phyloP scores from a whole-genome alignment of 768 basidiomycete species.

The Boletus vinaceobasis region DNA sequence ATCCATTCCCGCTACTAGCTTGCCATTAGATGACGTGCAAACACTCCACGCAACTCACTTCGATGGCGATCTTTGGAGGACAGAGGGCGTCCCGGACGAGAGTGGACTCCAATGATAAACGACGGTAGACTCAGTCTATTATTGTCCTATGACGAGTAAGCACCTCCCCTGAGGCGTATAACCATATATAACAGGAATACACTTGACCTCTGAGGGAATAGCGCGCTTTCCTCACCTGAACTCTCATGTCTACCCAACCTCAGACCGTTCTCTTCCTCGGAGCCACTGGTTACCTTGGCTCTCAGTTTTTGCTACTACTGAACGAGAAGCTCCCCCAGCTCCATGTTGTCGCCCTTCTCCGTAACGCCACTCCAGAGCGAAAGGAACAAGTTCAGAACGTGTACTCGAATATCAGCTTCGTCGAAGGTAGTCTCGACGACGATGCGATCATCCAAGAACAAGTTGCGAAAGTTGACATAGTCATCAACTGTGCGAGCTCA shows the following conservation, averaged over 20 bases:
- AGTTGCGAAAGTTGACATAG: constrained; percentile 35
- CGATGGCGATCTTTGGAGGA: background rate
- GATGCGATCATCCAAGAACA: constrained; percentile 34
- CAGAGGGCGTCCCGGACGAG: background rate
- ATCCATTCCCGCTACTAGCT: background rate
- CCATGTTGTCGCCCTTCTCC: constrained; percentile 37
- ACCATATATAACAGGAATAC: background rate
- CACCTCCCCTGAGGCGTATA: background rate
- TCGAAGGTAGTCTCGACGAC: constrained; percentile 40
- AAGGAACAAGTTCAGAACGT: constrained; percentile 29
- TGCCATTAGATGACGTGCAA: background rate
- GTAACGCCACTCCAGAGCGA: constrained; percentile 31
- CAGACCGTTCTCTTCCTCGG: constrained; percentile 40
- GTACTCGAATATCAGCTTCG: constrained; percentile 33
- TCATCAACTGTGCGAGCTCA: constrained; percentile 41
- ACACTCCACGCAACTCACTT: background rate
- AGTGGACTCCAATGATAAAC: background rate
- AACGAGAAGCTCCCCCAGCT: constrained; percentile 32
- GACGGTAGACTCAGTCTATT: background rate
- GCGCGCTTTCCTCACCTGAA: background rate
- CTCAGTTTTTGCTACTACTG: constrained; percentile 36
- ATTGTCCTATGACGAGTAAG: background rate
- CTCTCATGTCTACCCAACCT: constrained; percentile 8
- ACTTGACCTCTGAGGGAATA: background rate
- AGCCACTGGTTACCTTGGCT: constrained; percentile 44